Conservation (phyloP, 2,329 filamentous ascomycete species). For the Westerdykella aurantiaca region DNA sequence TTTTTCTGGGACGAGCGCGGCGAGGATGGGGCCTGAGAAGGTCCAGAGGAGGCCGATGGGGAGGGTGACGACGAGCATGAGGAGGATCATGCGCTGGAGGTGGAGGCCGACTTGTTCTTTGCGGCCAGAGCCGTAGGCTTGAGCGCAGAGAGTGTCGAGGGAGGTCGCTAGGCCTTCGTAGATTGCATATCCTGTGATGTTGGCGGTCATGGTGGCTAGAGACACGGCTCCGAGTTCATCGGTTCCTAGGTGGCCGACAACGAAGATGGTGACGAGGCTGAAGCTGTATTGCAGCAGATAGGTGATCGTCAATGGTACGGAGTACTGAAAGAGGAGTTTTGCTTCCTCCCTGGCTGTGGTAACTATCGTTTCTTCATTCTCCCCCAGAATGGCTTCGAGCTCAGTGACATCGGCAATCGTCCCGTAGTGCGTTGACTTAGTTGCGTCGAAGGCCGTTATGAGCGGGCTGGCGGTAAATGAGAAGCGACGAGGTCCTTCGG, state of each 20-base stretch:
- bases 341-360: slow-evolving; percentile 27
- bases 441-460: slow-evolving; percentile 15
- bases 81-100: slow-evolving; percentile 48
- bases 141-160: slow-evolving; percentile 48
- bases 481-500: slow-evolving; percentile 26
- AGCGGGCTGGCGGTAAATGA: slow-evolving; percentile 22
- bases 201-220: slow-evolving; percentile 50
- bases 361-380: slow-evolving; percentile 15
- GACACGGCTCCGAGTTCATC: slow-evolving; percentile 50
- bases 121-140: slow-evolving; percentile 48
- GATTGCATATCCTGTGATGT: slow-evolving; percentile 49
- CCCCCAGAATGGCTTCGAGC: slow-evolving; percentile 21
- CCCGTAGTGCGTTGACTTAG: slow-evolving; percentile 24
- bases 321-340: slow-evolving; percentile 39
- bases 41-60: slow-evolving; percentile 49
- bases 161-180: slow-evolving; percentile 50
- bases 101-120: slow-evolving; percentile 48
- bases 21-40: slow-evolving; percentile 44
- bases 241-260: slow-evolving; percentile 49
- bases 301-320: slow-evolving; percentile 48
- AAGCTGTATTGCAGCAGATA: slow-evolving; percentile 52
- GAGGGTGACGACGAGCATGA: slow-evolving; percentile 45
- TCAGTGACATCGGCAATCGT: slow-evolving; percentile 22
- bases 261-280: slow-evolving; percentile 48
- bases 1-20: slow-evolving; percentile 44